These are phyloP conservation scores for Solanum sejunctum DNA, from an alignment of 257 asterid species.

Conservation along the genomic window DNA sequence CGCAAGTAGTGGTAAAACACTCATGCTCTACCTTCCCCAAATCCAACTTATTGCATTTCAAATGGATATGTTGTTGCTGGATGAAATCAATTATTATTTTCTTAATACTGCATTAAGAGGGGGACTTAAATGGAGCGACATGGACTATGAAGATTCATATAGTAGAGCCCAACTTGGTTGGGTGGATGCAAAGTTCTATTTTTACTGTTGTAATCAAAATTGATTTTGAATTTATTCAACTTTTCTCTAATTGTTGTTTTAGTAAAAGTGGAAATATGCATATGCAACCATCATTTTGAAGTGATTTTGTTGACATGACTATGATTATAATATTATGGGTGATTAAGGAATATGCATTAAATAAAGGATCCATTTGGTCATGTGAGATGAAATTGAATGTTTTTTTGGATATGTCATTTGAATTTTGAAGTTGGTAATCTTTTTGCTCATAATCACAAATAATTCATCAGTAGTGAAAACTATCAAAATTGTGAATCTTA, in stretches of 20 bases:
- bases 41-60: not conserved
- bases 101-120: not conserved
- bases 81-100: not conserved
- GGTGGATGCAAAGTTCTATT: not conserved
- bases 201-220: not conserved
- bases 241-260: not conserved
- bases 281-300: not conserved
- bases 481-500: too few relatives aligned
- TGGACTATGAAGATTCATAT: not conserved
- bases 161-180: not conserved
- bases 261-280: not conserved
- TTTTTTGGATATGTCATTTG: too few relatives aligned
- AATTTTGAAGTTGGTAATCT: too few relatives aligned
- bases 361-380: too few relatives aligned
- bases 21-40: not conserved
- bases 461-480: too few relatives aligned
- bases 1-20: not conserved
- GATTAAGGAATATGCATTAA: not conserved
- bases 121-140: not conserved
- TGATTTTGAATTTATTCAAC: not conserved
- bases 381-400: too few relatives aligned
- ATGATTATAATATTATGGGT: not conserved
- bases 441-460: too few relatives aligned
- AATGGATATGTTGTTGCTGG: not conserved
- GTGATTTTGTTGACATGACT: not conserved